These are phyloP conservation scores for Fraxinus americana DNA, from an alignment of 257 asterid species.

Conservation along the genomic window DNA sequence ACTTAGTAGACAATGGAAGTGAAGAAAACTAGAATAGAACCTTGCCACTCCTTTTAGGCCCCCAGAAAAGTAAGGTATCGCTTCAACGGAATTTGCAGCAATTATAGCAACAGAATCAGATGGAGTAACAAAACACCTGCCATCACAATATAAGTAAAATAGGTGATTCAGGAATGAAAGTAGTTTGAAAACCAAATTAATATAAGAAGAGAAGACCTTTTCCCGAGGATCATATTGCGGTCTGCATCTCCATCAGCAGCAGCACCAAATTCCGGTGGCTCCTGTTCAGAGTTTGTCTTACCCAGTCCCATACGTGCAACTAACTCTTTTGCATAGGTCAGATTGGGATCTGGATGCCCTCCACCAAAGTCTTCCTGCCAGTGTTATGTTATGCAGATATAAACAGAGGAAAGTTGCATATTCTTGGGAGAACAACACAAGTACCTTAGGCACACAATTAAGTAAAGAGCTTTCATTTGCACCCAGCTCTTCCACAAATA, in stretches of 20 bases:
- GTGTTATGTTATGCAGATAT: slow-evolving; percentile 18
- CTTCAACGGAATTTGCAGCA: slow-evolving; percentile 91
- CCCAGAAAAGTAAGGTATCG: slow-evolving; percentile 92
- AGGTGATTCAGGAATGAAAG: slow-evolving; percentile 5
- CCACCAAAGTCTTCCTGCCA: slow-evolving; percentile 99
- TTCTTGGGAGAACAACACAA: slow-evolving; percentile 5
- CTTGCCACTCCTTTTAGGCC: slow-evolving; percentile 99
- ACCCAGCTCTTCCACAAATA: slow-evolving; percentile 94
- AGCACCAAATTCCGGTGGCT: slow-evolving; percentile 99
- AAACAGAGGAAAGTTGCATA: neutral
- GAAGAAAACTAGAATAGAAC: slow-evolving; percentile 38
- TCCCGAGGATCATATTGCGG: slow-evolving; percentile 96
- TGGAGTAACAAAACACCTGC: slow-evolving; percentile 95
- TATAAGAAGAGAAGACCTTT: slow-evolving; percentile 47
- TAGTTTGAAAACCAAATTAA: slow-evolving; percentile 21
- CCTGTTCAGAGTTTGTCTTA: slow-evolving; percentile 56
- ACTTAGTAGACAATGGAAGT: slow-evolving; percentile 12
- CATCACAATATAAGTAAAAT: slow-evolving; percentile 18
- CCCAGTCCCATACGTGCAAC: slow-evolving; percentile 96
- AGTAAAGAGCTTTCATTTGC: slow-evolving; percentile 80
- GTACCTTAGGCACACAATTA: slow-evolving; percentile 93
- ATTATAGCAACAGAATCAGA: slow-evolving; percentile 98
- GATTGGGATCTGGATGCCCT: slow-evolving; percentile 99
- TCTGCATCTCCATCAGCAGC: slow-evolving; percentile 99
- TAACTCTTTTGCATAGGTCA: slow-evolving; percentile 94